Evolutionary conservation across 305 asterid species (phyloP), one percentile per base, ranked within the genome.

Genomic region (Salvia sclarea): DNA sequence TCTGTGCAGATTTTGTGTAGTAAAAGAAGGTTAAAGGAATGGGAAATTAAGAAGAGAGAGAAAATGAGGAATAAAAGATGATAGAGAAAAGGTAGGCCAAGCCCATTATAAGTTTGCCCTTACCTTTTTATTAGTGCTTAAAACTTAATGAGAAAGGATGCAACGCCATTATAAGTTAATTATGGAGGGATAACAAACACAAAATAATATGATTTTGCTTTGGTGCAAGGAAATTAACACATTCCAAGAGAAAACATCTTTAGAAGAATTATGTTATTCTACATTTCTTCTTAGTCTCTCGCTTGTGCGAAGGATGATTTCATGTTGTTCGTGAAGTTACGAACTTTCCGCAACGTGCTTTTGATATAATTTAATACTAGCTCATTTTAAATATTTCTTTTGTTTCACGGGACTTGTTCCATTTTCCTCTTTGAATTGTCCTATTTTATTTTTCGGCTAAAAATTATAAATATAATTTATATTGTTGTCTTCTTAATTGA

Each of bases 1-100:
- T 81, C 79, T 69, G 44, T 1, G 12, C 28, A 61, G 75, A 77
- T 74, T 68, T 68, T 52, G 22, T 64, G 71, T 21, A 16, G 21
- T 53, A 49, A 64, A 67, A 62, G 58, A 48, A 54, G 60, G 57
- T 33, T 14, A n/a, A 30, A n/a, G 65, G 18, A 55, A 70, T 57
- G 43, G 64, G 8, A 25, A 53, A 55, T 61, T 21, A 43, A 54
- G 40, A 20, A 12, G 31, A 31, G 16, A 63, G 53, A 54, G 53
- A 55, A 12, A 38, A 25, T 43, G 38, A 6, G 12, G 8, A 2
- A 45, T 61, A 9, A 38, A 10, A 40, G 45, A n/a, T 43, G 58
- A 33, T 56, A 52, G 72, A 57, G 71, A 54, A 38, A 4, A 14
- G 24, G 5, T 13, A 35, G 22, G n/a, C n/a, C n/a, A n/a, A n/a